Evolutionary conservation across 2,329 filamentous ascomycete species (phyloP), one percentile per base, ranked within the genome.

Genomic region (Gyromitra esculenta): DNA sequence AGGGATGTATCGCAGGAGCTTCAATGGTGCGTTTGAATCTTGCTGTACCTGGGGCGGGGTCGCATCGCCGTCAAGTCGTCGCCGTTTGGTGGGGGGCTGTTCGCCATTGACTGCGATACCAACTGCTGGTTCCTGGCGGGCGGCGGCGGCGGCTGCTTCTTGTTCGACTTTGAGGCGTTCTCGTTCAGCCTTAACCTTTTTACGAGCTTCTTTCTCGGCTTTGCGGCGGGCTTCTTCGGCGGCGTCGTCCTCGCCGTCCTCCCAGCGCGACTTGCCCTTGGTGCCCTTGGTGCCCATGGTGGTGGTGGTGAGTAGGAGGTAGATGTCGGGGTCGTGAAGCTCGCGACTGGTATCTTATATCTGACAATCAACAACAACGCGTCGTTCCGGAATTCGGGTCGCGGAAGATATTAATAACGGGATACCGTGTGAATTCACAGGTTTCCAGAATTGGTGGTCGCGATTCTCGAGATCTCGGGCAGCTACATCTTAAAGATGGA

Each of bases 181-280:
- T 75, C 79, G 77, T 41, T 76, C 75, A 31, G 78, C 79, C 69
- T 80, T 81, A 1, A 81, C 81, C 56, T 82, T 79, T 76, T 83
- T 82, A 78, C 85, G 83, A 77, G 85, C 85, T 80, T 92, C 91
- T 84, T 94, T 96, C 82, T 94, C 91, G 37, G 90, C 91, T 84
- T 96, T 97, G 65, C 89, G 85, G 64, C 92, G 90, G 84, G 92
- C 93, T 21, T 90, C 90, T 76, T 92, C 90, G 54, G 91, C 87
- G 56, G 89, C 92, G 25, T 89, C 89, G 82, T 97, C 94, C 80
- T 94, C 92, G 59, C 91, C 90, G 81, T 94, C 89, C 79, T 92
- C 93, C 96, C 96, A 99, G 84, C 95, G 90, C 65, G 95, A 97
- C 82, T 89, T 90, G 69, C 84, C 83, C 82, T 86, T 87, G 81